Base-by-base conservation (phyloP, 2,329 filamentous ascomycete genomes). In the Sporothrix inflata region DNA sequence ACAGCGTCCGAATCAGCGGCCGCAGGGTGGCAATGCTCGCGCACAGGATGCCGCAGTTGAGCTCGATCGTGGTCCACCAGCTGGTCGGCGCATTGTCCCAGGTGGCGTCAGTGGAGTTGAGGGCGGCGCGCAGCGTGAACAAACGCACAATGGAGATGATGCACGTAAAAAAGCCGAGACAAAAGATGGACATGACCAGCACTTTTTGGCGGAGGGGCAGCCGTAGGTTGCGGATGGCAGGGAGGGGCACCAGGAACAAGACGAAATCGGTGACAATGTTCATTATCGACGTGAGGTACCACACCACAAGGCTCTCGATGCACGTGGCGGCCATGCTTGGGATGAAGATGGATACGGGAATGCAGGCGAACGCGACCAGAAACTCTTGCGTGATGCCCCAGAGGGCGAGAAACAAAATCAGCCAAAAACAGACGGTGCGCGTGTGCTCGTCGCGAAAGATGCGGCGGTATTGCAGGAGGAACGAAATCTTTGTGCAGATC, bases 251-350 rank as follows among this genome's bases (percentile, higher is more conserved):
- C 66, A 96, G 90, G 30, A 98, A 85, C 67, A 98, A 93, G 60
- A 93, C 92, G 71, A 97, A 85, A 78, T 98, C 94, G 34, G 94
- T 97, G 74, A 97, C 91, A 77, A 98, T 93, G 82, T 98, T 98
- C 78, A 97, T 89, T 12, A 74, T 73, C 1, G 79, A 77, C 21
- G 78, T 78, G 0, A 77, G 73, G 65, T 75, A 79, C 78, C 78
- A 81, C 0, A 79, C 76, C 0, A 74, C 61, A 8, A 80, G 66
- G 12, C 74, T 76, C 49, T 77, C 66, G 51, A 81, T 74, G 70
- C 80, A 80, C 1, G 65, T 71, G n/a, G 66, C 73, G 0, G 74
- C 69, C 5, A 76, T 67, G 16, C 69, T 68, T 16, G 74, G 63
- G 51, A 78, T 73, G 53, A 80, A 75, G 11, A 76, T 61, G 1